A percentile compares a stretch with the other conserved stretches of the same genome.
Evolutionary conservation across 345 rosid species (phyloP).

Genomic region (Eucalyptus albens): DNA sequence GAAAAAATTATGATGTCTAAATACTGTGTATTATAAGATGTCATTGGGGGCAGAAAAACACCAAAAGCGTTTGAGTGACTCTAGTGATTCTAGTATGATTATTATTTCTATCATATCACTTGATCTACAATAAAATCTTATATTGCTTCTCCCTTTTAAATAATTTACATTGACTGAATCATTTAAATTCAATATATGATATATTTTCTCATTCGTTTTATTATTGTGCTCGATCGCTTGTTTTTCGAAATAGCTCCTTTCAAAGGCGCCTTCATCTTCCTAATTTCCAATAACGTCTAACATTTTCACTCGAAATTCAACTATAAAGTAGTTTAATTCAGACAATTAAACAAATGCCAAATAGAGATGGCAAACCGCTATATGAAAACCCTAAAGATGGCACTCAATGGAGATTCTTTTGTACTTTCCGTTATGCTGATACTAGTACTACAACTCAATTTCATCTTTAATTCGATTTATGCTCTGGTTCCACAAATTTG

Average conservation of each 20-base stretch:
- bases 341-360: not conserved
- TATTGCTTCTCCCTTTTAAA: not conserved
- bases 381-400: not conserved
- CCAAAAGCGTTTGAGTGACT: not conserved
- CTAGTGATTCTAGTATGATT: too few species aligned
- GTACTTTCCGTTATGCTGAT: not conserved
- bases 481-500: not conserved
- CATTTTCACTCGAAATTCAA: not conserved
- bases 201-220: too few species aligned
- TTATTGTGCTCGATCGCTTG: too few species aligned
- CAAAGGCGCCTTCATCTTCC: not conserved
- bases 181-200: too few species aligned
- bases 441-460: not conserved
- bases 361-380: not conserved
- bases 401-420: not conserved
- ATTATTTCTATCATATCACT: too few species aligned
- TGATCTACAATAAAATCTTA: too few species aligned
- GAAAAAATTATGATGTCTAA: too few species aligned
- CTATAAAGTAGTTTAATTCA: not conserved
- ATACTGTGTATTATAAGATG: not conserved
- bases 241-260: not conserved
- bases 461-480: not conserved
- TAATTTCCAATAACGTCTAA: not conserved
- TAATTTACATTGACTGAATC: not conserved
- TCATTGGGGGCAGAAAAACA: too few species aligned